Evolutionary conservation across 768 basidiomycete genomes (phyloP).

Genomic region (Roridomyces roridus): DNA sequence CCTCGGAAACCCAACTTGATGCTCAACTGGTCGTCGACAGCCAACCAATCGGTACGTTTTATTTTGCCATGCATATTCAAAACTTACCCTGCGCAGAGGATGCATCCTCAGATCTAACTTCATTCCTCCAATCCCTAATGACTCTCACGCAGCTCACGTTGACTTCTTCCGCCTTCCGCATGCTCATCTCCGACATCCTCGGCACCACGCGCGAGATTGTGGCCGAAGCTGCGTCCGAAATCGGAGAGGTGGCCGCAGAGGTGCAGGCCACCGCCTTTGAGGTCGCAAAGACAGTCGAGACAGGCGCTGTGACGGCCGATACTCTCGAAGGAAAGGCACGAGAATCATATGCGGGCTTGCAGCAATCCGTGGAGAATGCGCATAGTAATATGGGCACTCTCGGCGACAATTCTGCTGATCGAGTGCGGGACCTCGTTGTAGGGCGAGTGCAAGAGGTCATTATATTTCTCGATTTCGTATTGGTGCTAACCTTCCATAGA

Average conservation of each 20-base stretch:
- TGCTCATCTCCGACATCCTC: conserved; percentile 39
- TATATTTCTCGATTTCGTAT: neutral
- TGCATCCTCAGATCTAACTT: conserved; percentile 33
- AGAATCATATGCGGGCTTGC: conserved; percentile 13
- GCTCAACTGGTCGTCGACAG: conserved; percentile 26
- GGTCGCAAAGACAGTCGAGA: conserved; percentile 32
- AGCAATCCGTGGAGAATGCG: conserved; percentile 12
- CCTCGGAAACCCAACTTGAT: conserved; percentile 26
- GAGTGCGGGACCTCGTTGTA: conserved; percentile 33
- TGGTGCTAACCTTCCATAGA: conserved; percentile 16
- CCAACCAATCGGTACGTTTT: neutral
- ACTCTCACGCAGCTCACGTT: conserved; percentile 34
- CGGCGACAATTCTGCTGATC: conserved; percentile 26
- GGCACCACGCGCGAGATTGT: conserved; percentile 37
- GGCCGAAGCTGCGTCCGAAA: conserved; percentile 38
- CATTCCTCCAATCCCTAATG: conserved; percentile 34
- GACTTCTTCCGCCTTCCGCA: conserved; percentile 43
- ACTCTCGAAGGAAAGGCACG: conserved; percentile 28
- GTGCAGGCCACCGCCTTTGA: conserved; percentile 40
- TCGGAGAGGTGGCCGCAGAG: conserved; percentile 34
- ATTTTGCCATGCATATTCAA: neutral
- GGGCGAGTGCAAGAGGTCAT: conserved; percentile 36
- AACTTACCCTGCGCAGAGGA: neutral
- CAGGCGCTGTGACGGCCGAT: conserved; percentile 25
- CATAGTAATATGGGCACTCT: conserved; percentile 20